Base-by-base conservation (phyloP, 1,139 yeast species). In the Kurtzmaniella natalensis region DNA sequence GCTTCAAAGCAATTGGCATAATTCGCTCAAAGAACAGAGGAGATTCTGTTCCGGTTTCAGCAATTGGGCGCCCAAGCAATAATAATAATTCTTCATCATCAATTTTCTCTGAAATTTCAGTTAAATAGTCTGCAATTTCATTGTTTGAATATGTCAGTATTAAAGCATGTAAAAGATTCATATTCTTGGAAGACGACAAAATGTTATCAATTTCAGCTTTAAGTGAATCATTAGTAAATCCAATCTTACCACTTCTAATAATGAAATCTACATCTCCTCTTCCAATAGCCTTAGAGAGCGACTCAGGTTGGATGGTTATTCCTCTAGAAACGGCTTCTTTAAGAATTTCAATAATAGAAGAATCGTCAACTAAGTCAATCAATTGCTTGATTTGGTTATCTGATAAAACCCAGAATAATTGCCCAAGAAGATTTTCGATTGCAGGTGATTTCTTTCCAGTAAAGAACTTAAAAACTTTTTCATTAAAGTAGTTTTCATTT, bases 341-440 rank as follows among this genome's bases (percentile, higher is more conserved):
- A 26, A 31, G 8, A 26, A 22, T 9, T 9, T 32, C 32, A 13
- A 28, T 34, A 16, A 38, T 37, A 2, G 7, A 8, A 18, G 33
- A 23, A 21, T 30, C 22, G 1, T 37, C 21, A 7, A 18, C 6
- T 10, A 10, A 9, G 7, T 31, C 31, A 16, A 34, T 14, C n/a
- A 30, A 33, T 18, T 35, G 24, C 21, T 8, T 2, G 20, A 51
- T 25, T 32, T 47, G 56, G 2, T 42, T 44, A 21, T 46, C 43
- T 3, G 52, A 35, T 18, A 61, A 44, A 3, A 52, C 34, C 66
- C 65, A 61, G 13, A 41, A 27, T 29, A 51, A 53, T 16, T 42
- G 46, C 7, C 39, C 37, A 10, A 52, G 25, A 25, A 44, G 36
- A 5, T 20, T 30, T 36, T 53, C 59, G 17, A 32, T 38, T 11